Percentiles rank a stretch among this genome's conserved stretches.
Conservation (phyloP, 2,329 filamentous ascomycete species). For the Beauveria asiatica region DNA sequence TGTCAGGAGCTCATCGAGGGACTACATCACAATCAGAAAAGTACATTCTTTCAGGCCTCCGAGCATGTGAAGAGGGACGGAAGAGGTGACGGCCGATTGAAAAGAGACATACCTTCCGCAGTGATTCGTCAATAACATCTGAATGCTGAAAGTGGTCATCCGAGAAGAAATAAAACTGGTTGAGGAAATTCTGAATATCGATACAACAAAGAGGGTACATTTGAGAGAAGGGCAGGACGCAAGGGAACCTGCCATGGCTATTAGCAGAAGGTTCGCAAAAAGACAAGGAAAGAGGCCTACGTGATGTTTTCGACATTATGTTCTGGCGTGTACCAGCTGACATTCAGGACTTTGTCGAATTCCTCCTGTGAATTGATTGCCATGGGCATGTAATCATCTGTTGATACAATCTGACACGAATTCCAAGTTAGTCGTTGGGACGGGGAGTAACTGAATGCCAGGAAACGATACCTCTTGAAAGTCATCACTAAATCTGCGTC, state of each 20-base stretch:
- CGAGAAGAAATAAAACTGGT: conserved; percentile 96
- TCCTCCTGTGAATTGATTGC: conserved; percentile 83
- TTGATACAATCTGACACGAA: conserved; percentile 56
- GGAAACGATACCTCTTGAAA: conserved; percentile 68
- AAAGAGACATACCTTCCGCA: conserved; percentile 54
- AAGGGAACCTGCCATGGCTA: conserved; percentile 60
- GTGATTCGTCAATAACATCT: conserved; percentile 80
- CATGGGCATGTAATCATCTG: conserved; percentile 99
- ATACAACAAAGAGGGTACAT: conserved; percentile 99
- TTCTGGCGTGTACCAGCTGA: conserved; percentile 91
- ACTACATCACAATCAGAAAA: conserved; percentile 35
- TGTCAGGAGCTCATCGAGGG: conserved; percentile 88
- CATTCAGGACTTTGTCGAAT: conserved; percentile 90
- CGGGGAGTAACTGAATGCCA: not conserved
- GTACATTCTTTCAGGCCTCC: too few species aligned
- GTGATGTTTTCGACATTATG: conserved; percentile 65
- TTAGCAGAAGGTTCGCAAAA: not conserved
- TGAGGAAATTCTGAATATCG: conserved; percentile 93
- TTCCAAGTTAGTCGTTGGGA: not conserved
- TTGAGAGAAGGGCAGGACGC: conserved; percentile 92
- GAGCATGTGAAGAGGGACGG: not conserved
- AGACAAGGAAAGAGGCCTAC: conserved; percentile 35
- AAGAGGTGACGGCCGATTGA: not conserved
- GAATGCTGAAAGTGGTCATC: conserved; percentile 93
- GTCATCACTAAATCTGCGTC: conserved; percentile 85